Conservation (phyloP, 129 eudicot species). For the Tagetes erecta region DNA sequence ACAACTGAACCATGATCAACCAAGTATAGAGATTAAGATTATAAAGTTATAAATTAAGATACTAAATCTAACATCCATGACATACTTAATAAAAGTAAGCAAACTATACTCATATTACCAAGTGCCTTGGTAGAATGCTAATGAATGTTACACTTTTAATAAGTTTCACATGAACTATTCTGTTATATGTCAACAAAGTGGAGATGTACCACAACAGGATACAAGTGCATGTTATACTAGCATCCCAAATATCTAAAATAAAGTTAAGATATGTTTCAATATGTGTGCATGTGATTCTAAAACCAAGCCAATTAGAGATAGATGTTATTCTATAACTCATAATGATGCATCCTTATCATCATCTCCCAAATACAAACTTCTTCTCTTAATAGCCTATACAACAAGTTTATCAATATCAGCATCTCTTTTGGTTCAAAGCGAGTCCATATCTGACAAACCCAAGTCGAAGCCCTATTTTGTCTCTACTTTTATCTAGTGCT, state of each 20-base stretch:
- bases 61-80: constrained; percentile 6
- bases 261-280: background rate
- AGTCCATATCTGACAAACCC: background rate
- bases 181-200: background rate
- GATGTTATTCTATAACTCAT: background rate
- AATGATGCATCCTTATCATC: no score
- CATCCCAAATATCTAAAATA: background rate
- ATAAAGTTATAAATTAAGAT: background rate
- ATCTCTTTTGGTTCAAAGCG: no score
- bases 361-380: no score
- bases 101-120: constrained; percentile 1
- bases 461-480: constrained; percentile 7
- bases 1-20: constrained; percentile 5
- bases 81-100: background rate
- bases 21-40: constrained; percentile 1
- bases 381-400: no score
- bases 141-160: background rate
- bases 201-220: background rate
- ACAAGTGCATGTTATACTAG: background rate
- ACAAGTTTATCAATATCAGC: no score
- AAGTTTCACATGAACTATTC: background rate
- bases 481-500: constrained; percentile 11
- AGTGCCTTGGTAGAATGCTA: background rate
- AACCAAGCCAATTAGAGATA: background rate
- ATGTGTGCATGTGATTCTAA: constrained; percentile 3